These are phyloP conservation scores for Aristolochia californica DNA, from an alignment of 164 flowering plant species.

Conservation along the genomic window DNA sequence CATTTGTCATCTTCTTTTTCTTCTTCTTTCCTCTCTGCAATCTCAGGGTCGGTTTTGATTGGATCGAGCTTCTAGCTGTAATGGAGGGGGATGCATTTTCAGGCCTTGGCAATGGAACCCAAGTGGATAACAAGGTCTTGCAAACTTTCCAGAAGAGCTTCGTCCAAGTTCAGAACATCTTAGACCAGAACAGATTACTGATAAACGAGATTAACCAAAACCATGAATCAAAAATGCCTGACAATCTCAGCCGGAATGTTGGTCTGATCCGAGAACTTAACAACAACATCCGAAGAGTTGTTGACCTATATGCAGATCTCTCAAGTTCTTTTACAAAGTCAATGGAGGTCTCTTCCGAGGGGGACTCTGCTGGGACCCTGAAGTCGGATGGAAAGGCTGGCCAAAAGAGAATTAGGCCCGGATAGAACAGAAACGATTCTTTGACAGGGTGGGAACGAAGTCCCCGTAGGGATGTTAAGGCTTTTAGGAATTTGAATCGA, in stretches of 20 bases:
- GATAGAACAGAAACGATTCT: conserved; percentile 17
- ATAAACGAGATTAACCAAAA: conserved; percentile 84
- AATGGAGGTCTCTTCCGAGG: conserved; percentile 62
- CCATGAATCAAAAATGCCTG: conserved; percentile 68
- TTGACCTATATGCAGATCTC: conserved; percentile 66
- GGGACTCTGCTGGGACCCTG: conserved; percentile 45
- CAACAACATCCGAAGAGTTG: conserved; percentile 77
- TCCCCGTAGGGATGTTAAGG: too few species aligned
- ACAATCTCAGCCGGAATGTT: conserved; percentile 60
- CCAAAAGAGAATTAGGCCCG: conserved; percentile 65
- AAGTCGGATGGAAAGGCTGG: conserved; percentile 49
- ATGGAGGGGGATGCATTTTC: conserved; percentile 46
- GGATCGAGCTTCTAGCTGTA: neutral
- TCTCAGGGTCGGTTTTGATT: conserved; percentile 7
- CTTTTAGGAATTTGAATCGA: neutral
- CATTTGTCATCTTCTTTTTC: too few species aligned
- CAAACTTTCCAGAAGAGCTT: conserved; percentile 54
- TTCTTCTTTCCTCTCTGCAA: neutral
- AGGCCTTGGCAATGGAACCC: conserved; percentile 39
- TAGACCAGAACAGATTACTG: conserved; percentile 39
- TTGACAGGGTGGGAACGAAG: too few species aligned
- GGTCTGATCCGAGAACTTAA: conserved; percentile 78
- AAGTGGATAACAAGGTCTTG: conserved; percentile 52
- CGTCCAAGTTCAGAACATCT: conserved; percentile 11
- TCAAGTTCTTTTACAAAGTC: conserved; percentile 54